Conservation (phyloP, 257 asterid species). For the Solanum neorickii region DNA sequence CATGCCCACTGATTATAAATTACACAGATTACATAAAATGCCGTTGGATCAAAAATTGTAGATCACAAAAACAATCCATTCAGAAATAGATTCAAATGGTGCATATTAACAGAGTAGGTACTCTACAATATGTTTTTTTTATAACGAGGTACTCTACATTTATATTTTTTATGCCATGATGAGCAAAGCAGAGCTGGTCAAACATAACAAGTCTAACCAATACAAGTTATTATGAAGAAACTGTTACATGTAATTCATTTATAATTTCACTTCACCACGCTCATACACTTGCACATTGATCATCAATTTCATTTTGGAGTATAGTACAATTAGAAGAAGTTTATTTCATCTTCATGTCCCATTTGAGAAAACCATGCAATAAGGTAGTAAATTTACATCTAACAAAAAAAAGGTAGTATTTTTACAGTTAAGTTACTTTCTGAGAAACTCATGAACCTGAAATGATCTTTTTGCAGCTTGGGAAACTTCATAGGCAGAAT, state of each 20-base stretch:
- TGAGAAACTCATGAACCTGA: constrained; percentile 48
- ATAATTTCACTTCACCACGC: neutral
- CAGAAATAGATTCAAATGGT: neutral
- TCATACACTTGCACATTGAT: neutral
- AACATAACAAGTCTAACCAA: neutral
- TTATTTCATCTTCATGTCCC: neutral
- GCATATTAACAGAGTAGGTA: neutral
- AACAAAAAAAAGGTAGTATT: neutral
- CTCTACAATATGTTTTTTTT: neutral
- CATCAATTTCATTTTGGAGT: neutral
- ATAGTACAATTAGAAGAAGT: neutral
- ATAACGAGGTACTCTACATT: neutral
- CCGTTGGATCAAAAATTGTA: neutral
- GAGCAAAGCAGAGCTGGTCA: neutral
- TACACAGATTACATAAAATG: neutral
- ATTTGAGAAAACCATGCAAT: neutral
- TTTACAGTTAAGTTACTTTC: neutral
- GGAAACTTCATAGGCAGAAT: constrained; percentile 79
- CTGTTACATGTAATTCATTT: neutral
- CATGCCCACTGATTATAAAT: neutral
- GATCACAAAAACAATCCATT: neutral
- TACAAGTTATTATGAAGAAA: neutral
- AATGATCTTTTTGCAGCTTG: constrained; percentile 90
- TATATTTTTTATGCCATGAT: neutral
- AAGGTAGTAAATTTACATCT: neutral